phyloP scores from a whole-genome alignment of 129 eudicot genomes.

The Lactuca saligna region DNA sequence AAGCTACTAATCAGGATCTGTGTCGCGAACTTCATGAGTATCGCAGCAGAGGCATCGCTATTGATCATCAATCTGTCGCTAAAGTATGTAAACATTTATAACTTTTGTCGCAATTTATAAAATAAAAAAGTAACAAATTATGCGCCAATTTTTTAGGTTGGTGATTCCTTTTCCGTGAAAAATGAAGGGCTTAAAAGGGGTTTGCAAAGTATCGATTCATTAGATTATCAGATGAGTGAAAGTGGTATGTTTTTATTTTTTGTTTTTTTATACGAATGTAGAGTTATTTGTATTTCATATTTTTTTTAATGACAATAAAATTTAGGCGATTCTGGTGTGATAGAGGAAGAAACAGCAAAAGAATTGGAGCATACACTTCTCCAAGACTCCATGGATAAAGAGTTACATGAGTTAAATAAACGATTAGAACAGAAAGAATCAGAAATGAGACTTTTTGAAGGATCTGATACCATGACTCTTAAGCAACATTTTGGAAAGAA shows the following conservation, averaged over 20 bases:
- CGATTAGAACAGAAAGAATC: conserved; percentile 93
- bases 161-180: conserved; percentile 48
- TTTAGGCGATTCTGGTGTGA: conserved; percentile 76
- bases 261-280: conserved; percentile 1
- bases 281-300: background rate
- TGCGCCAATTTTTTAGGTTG: conserved; percentile 46
- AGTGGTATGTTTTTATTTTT: conserved; percentile 51
- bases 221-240: conserved; percentile 86
- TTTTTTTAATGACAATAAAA: conserved; percentile 16
- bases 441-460: conserved; percentile 91
- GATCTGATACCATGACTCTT: conserved; percentile 75
- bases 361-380: conserved; percentile 94
- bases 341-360: conserved; percentile 92
- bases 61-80: conserved; percentile 50
- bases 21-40: conserved; percentile 71
- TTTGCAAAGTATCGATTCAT: conserved; percentile 73
- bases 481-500: conserved; percentile 99
- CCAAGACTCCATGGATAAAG: conserved; percentile 92
- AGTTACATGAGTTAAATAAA: conserved; percentile 77
- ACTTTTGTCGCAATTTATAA: conserved; percentile 11
- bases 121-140: background rate
- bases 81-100: conserved; percentile 39
- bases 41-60: conserved; percentile 49
- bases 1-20: conserved; percentile 88
- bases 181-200: conserved; percentile 84